A percentile compares a stretch with the other conserved stretches of the same genome.
Conservation (phyloP, 1,139 yeast genomes). For the Pneumocystis murina region DNA sequence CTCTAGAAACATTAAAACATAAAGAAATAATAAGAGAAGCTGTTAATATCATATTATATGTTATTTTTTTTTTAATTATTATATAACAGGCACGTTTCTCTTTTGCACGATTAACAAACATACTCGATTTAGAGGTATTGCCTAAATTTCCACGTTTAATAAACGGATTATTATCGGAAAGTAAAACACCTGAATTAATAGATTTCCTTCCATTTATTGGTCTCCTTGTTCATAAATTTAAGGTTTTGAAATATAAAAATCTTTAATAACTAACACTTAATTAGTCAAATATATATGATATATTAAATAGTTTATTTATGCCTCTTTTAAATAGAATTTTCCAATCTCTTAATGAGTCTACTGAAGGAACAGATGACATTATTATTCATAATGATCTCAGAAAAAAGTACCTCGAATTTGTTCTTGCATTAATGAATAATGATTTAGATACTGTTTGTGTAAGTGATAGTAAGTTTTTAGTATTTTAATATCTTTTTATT, state of each 20-base stretch:
- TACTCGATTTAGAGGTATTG: conserved; percentile 42
- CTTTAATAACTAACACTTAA: conserved; percentile 23
- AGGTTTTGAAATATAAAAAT: conserved; percentile 20
- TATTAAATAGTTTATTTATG: conserved; percentile 55
- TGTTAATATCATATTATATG: neutral
- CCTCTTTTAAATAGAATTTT: conserved; percentile 61
- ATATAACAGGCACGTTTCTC: conserved; percentile 47
- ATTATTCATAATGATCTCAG: conserved; percentile 35
- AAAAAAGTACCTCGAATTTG: conserved; percentile 52
- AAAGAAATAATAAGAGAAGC: conserved; percentile 68
- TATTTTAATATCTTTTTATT: conserved; percentile 23
- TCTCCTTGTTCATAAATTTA: conserved; percentile 69
- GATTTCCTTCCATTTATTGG: conserved; percentile 80
- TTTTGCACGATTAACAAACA: conserved; percentile 71
- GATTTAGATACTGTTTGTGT: conserved; percentile 65
- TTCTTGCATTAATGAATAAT: conserved; percentile 59
- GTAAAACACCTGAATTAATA: conserved; percentile 49
- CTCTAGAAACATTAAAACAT: conserved; percentile 58
- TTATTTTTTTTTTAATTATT: neutral
- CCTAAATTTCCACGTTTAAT: conserved; percentile 57
- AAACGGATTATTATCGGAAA: conserved; percentile 53
- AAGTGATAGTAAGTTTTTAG: conserved; percentile 40
- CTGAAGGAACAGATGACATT: conserved; percentile 30
- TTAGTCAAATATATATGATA: conserved; percentile 45
- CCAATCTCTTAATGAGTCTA: conserved; percentile 34